Percentiles rank a stretch among this genome's conserved stretches.
Conservation (phyloP, 352 stramenopile genomes). For the Paralagenidium karlingii region DNA sequence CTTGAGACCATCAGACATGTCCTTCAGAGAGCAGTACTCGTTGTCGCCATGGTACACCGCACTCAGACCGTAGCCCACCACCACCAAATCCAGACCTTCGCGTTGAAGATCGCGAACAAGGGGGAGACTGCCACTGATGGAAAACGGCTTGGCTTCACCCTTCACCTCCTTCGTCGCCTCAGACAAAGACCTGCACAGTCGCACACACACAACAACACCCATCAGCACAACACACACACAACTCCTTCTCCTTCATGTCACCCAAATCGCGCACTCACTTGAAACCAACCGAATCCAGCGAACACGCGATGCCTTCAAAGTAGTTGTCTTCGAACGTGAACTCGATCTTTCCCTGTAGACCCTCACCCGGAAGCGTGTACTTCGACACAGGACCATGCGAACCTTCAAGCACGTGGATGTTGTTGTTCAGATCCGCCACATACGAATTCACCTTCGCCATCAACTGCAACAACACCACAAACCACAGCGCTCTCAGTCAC, state of each 20-base stretch:
- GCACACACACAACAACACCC: neutral
- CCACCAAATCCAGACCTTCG: conserved; percentile 55
- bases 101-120: conserved; percentile 71
- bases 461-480: too few species aligned
- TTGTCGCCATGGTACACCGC: conserved; percentile 88
- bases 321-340: conserved; percentile 72
- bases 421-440: conserved; percentile 76
- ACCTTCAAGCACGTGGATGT: conserved; percentile 69
- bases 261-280: too few species aligned
- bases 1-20: conserved; percentile 79
- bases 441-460: conserved; percentile 68
- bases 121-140: conserved; percentile 80
- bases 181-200: conserved; percentile 32
- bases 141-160: conserved; percentile 80
- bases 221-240: conserved; percentile 28
- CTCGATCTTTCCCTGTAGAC: conserved; percentile 72
- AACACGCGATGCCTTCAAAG: conserved; percentile 89
- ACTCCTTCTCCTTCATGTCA: conserved; percentile 13
- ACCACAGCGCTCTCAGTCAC: conserved; percentile 1
- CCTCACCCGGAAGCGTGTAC: conserved; percentile 79
- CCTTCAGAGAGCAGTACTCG: conserved; percentile 79
- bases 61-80: conserved; percentile 69
- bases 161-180: conserved; percentile 66
- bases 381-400: conserved; percentile 83
- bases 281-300: conserved; percentile 82